Conservation (phyloP, 164 flowering plant genomes). For the Vitis riparia region DNA sequence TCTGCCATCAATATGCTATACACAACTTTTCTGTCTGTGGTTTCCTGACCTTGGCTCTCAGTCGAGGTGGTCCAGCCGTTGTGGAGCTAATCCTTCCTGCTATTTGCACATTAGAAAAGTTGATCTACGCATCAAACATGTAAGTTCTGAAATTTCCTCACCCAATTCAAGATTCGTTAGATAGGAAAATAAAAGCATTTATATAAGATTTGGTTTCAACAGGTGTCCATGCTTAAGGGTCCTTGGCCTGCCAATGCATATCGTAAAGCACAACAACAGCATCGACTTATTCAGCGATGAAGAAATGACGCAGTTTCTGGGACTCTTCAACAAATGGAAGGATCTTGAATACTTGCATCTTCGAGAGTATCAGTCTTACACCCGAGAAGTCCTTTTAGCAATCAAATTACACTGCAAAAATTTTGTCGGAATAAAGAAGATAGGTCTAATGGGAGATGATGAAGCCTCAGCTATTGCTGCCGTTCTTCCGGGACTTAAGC, state of each 20-base stretch:
- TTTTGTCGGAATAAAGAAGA: conserved; percentile 1
- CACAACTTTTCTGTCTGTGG: neutral
- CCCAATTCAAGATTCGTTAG: neutral
- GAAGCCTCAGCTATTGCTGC: neutral
- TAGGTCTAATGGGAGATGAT: neutral
- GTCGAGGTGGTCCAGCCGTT: neutral
- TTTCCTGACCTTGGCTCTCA: neutral
- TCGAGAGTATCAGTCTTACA: neutral
- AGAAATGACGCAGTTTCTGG: neutral
- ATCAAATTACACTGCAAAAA: conserved; percentile 1
- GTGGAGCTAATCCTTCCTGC: neutral
- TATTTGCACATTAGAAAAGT: neutral
- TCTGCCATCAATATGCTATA: neutral
- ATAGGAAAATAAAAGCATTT: no score
- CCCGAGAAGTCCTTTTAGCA: neutral
- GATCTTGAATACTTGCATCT: neutral
- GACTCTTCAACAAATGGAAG: conserved; percentile 1
- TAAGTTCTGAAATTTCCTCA: neutral
- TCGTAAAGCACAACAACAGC: neutral
- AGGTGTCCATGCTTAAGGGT: conserved; percentile 4
- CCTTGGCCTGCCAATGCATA: neutral
- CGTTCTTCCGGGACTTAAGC: neutral
- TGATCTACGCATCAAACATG: neutral
- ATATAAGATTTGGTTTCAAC: neutral
- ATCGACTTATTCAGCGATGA: neutral